phyloP scores from a whole-genome alignment of 1,139 yeast species.

The Blastobotrys ciferrii region DNA sequence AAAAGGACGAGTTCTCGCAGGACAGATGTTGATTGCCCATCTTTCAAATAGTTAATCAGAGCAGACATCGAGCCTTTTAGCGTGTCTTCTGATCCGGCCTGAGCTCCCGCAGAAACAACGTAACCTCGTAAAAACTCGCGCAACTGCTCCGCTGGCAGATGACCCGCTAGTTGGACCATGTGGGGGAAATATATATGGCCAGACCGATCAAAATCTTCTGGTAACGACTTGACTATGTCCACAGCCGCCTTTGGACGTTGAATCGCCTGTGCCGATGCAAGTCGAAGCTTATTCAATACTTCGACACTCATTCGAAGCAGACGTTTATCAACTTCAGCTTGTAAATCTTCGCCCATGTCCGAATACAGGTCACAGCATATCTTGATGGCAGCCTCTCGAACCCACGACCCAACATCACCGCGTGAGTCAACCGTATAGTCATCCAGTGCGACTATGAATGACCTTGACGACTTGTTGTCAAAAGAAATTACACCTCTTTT shows the following conservation, averaged over 20 bases:
- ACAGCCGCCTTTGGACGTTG: neutral
- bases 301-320: constrained; percentile 59
- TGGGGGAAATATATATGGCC: constrained; percentile 17
- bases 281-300: constrained; percentile 44
- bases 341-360: constrained; percentile 14
- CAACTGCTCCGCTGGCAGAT: constrained; percentile 26
- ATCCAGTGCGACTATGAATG: constrained; percentile 26
- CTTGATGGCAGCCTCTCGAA: constrained; percentile 52
- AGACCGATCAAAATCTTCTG: constrained; percentile 17
- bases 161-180: constrained; percentile 21
- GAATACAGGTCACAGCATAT: constrained; percentile 12
- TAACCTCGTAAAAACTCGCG: constrained; percentile 57
- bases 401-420: constrained; percentile 62
- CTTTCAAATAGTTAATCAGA: constrained; percentile 40
- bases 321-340: constrained; percentile 31
- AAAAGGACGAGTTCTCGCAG: constrained; percentile 14
- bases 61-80: constrained; percentile 47
- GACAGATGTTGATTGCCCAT: neutral
- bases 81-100: constrained; percentile 48
- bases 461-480: constrained; percentile 9
- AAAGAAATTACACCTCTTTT: neutral
- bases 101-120: constrained; percentile 58
- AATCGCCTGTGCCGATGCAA: constrained; percentile 8
- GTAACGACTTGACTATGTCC: neutral
- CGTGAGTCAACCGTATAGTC: constrained; percentile 39